These are phyloP conservation scores for Inga leiocalycina DNA, from an alignment of 306 rosid species.

Conservation along the genomic window DNA sequence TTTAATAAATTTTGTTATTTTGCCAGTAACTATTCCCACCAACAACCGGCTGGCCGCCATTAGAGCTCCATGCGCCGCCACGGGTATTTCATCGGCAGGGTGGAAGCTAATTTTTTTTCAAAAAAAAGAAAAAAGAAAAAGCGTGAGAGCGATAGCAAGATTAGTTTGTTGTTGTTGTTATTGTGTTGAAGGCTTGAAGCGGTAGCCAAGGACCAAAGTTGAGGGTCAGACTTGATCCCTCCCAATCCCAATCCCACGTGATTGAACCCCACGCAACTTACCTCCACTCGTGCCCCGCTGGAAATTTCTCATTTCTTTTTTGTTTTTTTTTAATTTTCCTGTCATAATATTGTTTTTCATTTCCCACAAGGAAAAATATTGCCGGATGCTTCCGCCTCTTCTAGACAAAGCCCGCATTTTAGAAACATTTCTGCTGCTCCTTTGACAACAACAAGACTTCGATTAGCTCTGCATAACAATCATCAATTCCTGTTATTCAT, in stretches of 20 bases:
- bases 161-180: no score
- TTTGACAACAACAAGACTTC: background rate
- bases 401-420: background rate
- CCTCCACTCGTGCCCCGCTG: background rate
- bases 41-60: no score
- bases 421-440: background rate
- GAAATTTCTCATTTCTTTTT: background rate
- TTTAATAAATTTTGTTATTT: no score
- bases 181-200: no score
- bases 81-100: no score
- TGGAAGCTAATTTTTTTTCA: no score
- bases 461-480: background rate
- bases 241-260: background rate
- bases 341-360: background rate
- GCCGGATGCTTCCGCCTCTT: background rate
- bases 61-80: no score
- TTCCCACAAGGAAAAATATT: background rate
- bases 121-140: no score
- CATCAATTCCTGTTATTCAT: background rate
- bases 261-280: background rate
- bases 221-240: slow-evolving; percentile 14
- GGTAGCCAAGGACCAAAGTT: background rate
- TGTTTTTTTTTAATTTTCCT: background rate
- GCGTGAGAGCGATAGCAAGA: no score
- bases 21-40: no score